These are phyloP conservation scores for Tillandsia leiboldiana DNA, from an alignment of 176 grass and related monocot species.

Conservation along the genomic window DNA sequence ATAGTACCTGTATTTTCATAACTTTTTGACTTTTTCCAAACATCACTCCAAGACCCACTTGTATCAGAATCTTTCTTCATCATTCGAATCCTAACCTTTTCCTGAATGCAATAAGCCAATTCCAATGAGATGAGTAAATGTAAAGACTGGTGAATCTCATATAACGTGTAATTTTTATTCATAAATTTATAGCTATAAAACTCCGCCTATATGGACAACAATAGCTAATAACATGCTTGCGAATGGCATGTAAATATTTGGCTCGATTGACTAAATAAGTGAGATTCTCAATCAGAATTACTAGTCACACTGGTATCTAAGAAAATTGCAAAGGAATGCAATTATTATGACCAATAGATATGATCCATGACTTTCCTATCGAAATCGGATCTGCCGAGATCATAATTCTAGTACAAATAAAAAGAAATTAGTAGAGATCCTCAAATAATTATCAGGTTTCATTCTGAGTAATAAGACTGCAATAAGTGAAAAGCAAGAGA, in stretches of 20 bases:
- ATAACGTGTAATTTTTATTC: background rate
- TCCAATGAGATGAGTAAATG: slow-evolving; percentile 3
- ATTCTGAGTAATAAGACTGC: background rate
- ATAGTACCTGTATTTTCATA: slow-evolving; percentile 39
- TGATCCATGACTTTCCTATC: background rate
- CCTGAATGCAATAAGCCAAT: slow-evolving; percentile 23
- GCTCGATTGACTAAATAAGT: background rate
- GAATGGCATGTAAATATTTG: background rate
- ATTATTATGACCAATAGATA: background rate
- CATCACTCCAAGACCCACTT: slow-evolving; percentile 44
- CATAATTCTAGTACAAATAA: background rate
- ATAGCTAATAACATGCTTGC: background rate
- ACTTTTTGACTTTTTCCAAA: slow-evolving; percentile 48
- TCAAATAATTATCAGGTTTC: background rate
- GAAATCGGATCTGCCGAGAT: background rate
- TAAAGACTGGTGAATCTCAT: background rate
- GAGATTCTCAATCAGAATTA: background rate
- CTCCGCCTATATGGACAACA: background rate
- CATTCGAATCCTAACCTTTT: slow-evolving; percentile 52
- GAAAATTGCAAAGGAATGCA: background rate
- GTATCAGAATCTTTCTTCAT: slow-evolving; percentile 53
- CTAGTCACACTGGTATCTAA: background rate
- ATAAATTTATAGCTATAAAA: background rate
- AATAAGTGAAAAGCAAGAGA: background rate
- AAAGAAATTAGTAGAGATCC: background rate